A percentile compares a stretch with the other conserved stretches of the same genome.
phyloP scores from a whole-genome alignment of 2,329 filamentous ascomycete species.

The Penicillium hordei region DNA sequence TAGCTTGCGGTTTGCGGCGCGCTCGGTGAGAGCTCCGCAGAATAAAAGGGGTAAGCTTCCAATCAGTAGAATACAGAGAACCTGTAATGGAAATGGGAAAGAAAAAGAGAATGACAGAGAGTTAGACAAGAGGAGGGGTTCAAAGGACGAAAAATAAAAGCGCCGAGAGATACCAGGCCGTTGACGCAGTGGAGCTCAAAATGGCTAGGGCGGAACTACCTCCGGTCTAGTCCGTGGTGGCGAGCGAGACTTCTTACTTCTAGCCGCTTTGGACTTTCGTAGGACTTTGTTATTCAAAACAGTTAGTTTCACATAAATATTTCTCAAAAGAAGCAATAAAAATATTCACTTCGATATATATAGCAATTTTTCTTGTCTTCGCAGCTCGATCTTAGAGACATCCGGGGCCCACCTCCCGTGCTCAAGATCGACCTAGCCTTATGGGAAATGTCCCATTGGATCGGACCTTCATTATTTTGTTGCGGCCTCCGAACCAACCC shows the following conservation, averaged over 20 bases:
- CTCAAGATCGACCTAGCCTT: neutral
- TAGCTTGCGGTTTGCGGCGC: conserved; percentile 21
- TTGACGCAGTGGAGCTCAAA: conserved; percentile 19
- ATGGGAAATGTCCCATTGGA: conserved; percentile 1
- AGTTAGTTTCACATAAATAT: neutral
- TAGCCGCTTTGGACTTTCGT: neutral
- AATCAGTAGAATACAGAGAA: neutral
- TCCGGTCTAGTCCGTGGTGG: conserved; percentile 21
- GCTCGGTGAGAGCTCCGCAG: conserved; percentile 20
- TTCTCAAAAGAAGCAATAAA: neutral
- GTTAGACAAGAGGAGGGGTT: conserved; percentile 1
- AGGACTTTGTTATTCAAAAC: neutral
- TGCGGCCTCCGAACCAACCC: neutral
- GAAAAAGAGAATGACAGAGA: neutral
- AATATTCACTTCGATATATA: neutral
- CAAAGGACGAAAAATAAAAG: conserved; percentile 4
- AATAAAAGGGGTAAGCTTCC: neutral
- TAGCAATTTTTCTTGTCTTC: neutral
- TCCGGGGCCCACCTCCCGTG: neutral
- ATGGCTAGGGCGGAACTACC: conserved; percentile 17
- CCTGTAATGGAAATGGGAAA: neutral
- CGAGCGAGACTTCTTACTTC: conserved; percentile 14
- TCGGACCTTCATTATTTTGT: neutral
- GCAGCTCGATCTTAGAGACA: neutral
- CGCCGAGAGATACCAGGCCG: conserved; percentile 1